Conservation (phyloP, 768 basidiomycete genomes). For the Mycena pura region DNA sequence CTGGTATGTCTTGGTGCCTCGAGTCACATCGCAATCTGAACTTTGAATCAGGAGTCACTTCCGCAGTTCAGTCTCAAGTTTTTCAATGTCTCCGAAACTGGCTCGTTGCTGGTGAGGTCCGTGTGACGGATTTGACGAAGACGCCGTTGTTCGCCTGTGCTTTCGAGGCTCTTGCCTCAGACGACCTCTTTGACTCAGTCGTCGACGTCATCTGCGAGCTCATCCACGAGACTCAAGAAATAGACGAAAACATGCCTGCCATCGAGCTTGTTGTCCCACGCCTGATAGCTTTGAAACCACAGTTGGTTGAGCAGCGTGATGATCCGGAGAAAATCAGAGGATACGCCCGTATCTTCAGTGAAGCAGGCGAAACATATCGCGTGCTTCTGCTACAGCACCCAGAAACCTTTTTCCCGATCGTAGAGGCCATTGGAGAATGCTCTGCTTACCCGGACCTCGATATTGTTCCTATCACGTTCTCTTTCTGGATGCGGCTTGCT, state of each 20-base stretch:
- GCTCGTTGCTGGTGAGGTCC: constrained; percentile 87
- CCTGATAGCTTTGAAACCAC: constrained; percentile 75
- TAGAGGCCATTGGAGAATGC: constrained; percentile 93
- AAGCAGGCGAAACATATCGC: constrained; percentile 97
- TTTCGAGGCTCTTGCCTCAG: constrained; percentile 84
- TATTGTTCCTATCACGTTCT: constrained; percentile 96
- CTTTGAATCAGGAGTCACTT: constrained; percentile 74
- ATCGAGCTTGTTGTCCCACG: constrained; percentile 89
- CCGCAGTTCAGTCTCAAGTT: constrained; percentile 77
- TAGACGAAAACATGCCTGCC: constrained; percentile 90
- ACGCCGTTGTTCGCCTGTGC: constrained; percentile 82
- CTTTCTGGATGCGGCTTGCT: constrained; percentile 98
- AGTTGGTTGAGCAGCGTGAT: constrained; percentile 64
- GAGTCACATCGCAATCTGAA: neutral
- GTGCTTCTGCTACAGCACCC: constrained; percentile 87
- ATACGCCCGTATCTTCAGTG: constrained; percentile 90
- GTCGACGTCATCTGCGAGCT: constrained; percentile 93
- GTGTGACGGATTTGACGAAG: constrained; percentile 64
- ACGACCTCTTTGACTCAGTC: constrained; percentile 91
- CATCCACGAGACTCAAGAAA: constrained; percentile 97
- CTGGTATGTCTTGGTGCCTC: constrained; percentile 60
- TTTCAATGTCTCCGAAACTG: constrained; percentile 88
- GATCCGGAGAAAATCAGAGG: constrained; percentile 91
- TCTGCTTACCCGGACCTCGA: constrained; percentile 93
- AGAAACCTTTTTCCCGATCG: constrained; percentile 92